A percentile compares a stretch with the other conserved stretches of the same genome.
phyloP scores from a whole-genome alignment of 2,329 filamentous ascomycete genomes.

The Dryadomyces sulphureus region DNA sequence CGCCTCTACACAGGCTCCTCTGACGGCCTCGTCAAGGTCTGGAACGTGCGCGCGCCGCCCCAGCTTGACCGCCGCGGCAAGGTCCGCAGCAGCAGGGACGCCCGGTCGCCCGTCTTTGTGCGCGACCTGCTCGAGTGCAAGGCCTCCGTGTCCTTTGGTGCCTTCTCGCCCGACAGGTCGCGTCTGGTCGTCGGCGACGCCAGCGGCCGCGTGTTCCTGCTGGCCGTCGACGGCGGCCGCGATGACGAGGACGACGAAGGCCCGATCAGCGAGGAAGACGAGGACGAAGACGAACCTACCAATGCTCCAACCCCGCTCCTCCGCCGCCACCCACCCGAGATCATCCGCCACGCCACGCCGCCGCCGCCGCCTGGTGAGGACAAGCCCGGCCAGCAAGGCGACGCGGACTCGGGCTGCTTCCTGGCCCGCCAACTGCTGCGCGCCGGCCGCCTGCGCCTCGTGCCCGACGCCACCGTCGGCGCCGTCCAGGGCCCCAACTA shows the following conservation, averaged over 20 bases:
- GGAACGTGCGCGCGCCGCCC: conserved; percentile 36
- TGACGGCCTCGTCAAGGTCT: conserved; percentile 47
- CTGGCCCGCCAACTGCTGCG: conserved; percentile 21
- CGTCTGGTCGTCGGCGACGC: conserved; percentile 46
- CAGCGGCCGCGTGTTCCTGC: conserved; percentile 41
- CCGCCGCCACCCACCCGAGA: conserved; percentile 27
- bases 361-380: conserved; percentile 20
- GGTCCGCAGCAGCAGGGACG: not conserved
- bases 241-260: conserved; percentile 6
- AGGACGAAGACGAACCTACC: not conserved
- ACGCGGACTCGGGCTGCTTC: conserved; percentile 14
- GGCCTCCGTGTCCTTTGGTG: conserved; percentile 41
- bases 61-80: not conserved
- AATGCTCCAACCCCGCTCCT: conserved; percentile 10
- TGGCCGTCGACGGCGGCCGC: conserved; percentile 29
- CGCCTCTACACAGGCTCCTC: conserved; percentile 50
- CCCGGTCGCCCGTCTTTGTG: conserved; percentile 25
- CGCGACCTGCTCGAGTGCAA: conserved; percentile 38
- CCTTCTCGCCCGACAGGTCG: conserved; percentile 40
- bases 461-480: conserved; percentile 33
- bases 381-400: conserved; percentile 7
- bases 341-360: conserved; percentile 36
- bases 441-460: conserved; percentile 24
- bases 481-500: conserved; percentile 42
- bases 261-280: conserved; percentile 7